Conservation (phyloP, 169 alveolate genomes). For the Plasmodium ovale region DNA sequence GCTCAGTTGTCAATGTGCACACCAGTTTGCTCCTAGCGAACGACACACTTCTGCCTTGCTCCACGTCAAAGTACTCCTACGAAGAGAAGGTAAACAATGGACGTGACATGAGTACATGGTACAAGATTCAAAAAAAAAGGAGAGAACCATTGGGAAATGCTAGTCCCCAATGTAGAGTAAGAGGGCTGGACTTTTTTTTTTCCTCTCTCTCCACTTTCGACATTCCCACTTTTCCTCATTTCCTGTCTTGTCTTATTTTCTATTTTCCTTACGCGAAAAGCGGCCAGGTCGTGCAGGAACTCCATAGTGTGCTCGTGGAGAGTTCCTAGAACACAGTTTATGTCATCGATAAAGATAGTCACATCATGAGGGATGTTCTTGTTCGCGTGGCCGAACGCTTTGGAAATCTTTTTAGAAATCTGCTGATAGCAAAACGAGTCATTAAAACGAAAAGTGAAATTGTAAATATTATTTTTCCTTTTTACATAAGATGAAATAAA, state of each 20-base stretch:
- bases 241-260: background rate
- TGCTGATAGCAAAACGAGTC: slow-evolving; percentile 11
- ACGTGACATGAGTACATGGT: background rate
- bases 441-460: slow-evolving; percentile 28
- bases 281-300: slow-evolving; percentile 11
- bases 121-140: too few species aligned
- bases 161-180: too few species aligned
- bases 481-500: slow-evolving; percentile 8
- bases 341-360: slow-evolving; percentile 39
- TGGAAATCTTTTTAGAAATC: background rate
- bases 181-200: too few species aligned
- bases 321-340: background rate
- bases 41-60: background rate
- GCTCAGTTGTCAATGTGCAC: slow-evolving; percentile 21
- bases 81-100: background rate
- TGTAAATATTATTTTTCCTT: background rate
- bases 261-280: background rate
- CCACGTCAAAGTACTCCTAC: slow-evolving; percentile 39
- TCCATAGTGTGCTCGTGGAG: background rate
- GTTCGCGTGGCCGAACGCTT: slow-evolving; percentile 1
- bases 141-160: background rate
- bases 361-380: background rate
- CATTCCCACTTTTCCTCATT: background rate
- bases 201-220: too few species aligned
- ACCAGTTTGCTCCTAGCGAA: slow-evolving; percentile 1